Conservation (phyloP, 495 filamentous ascomycete genomes). For the Astrocystis sublimbata region DNA sequence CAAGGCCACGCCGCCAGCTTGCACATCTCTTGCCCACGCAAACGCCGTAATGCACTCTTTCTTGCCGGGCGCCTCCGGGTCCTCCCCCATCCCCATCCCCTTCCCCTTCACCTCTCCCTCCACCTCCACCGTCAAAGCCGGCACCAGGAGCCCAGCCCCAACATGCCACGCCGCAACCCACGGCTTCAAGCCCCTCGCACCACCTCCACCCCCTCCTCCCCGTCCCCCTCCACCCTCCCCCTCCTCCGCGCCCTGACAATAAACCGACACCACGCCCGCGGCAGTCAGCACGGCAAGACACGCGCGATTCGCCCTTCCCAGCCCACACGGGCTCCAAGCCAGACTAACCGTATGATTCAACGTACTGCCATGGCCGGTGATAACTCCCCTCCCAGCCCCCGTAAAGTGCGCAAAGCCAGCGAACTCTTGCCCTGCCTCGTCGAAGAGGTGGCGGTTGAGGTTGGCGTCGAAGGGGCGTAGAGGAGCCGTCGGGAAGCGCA, state of each 20-base stretch:
- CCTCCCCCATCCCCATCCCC: constrained; percentile 18
- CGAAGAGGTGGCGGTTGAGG: constrained; percentile 31
- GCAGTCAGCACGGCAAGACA: constrained; percentile 45
- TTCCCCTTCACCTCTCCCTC: no score
- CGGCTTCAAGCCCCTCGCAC: constrained; percentile 24
- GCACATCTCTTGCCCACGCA: constrained; percentile 47
- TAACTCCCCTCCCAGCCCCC: constrained; percentile 43
- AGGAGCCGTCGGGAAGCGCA: constrained; percentile 31
- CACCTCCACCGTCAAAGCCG: no score
- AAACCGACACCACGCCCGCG: constrained; percentile 42
- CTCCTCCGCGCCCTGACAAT: constrained; percentile 41
- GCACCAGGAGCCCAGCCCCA: constrained; percentile 49
- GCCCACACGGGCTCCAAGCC: constrained; percentile 47
- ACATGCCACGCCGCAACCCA: constrained; percentile 44
- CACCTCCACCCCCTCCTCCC: constrained; percentile 21
- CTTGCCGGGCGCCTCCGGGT: constrained; percentile 25
- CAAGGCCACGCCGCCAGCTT: constrained; percentile 35
- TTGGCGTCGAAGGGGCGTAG: constrained; percentile 27
- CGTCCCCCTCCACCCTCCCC: constrained; percentile 28
- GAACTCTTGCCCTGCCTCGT: constrained; percentile 21
- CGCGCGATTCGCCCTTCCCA: constrained; percentile 46
- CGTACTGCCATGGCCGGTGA: constrained; percentile 47
- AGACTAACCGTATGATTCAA: constrained; percentile 49
- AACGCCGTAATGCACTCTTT: constrained; percentile 47
- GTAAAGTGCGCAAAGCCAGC: constrained; percentile 29